These are phyloP conservation scores for Xylaria castorea DNA, from an alignment of 495 filamentous ascomycete genomes.

Conservation along the genomic window DNA sequence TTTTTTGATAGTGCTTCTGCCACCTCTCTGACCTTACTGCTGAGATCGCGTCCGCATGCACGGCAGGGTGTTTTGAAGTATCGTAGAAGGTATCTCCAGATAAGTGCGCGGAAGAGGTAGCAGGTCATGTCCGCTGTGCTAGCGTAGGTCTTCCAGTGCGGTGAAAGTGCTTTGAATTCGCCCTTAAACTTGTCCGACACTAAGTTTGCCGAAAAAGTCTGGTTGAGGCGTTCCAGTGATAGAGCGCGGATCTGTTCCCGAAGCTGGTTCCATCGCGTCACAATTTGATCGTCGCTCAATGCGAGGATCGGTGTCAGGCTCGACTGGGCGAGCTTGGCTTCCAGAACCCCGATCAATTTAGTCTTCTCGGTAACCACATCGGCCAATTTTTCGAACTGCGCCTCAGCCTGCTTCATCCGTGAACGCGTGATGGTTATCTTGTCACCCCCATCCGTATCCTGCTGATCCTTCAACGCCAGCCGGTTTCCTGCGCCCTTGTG, in stretches of 20 bases:
- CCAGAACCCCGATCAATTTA: conserved; percentile 29
- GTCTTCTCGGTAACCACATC: conserved; percentile 32
- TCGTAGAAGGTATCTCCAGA: conserved; percentile 38
- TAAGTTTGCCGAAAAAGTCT: conserved; percentile 18
- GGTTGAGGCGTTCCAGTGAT: conserved; percentile 29
- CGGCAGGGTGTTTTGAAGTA: conserved; percentile 33
- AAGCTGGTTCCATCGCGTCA: conserved; percentile 31
- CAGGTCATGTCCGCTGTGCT: conserved; percentile 26
- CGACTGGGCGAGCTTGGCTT: conserved; percentile 23
- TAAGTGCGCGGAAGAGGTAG: conserved; percentile 38
- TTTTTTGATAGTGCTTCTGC: conserved; percentile 19
- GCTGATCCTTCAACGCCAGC: background rate
- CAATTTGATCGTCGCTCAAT: conserved; percentile 29
- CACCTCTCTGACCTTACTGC: conserved; percentile 26
- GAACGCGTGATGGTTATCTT: conserved; percentile 30
- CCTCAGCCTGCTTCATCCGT: conserved; percentile 29
- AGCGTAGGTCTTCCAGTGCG: conserved; percentile 37
- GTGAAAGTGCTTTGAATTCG: conserved; percentile 35
- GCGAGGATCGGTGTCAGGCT: background rate
- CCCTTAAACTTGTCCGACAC: conserved; percentile 26
- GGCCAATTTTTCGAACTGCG: conserved; percentile 23
- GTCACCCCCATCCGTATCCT: conserved; percentile 21
- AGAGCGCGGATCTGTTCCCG: conserved; percentile 30
- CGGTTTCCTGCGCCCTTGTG: background rate
- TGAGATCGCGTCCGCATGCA: conserved; percentile 34